Evolutionary conservation across 208 protist species (phyloP), one percentile per base, ranked within the genome.

Genomic region (Histomonas meleagridis): DNA sequence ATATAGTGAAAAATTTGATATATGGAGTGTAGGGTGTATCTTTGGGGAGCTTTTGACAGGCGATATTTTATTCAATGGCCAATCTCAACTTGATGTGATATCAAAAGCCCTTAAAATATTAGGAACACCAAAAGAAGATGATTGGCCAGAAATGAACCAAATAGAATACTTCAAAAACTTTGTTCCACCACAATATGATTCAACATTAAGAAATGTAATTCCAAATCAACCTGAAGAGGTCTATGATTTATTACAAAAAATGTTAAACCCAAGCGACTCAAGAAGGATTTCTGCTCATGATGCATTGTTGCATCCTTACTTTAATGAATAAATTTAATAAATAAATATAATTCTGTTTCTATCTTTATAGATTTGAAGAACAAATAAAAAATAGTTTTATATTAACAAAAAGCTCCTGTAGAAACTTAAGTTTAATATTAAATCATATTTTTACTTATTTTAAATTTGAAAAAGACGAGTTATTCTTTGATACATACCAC

Each of bases 71-170:
- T 86, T 86, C 38, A 28, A 86, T n/a, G 76, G 76, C 16, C 46
- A 86, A 28, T 48, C 40, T 1, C 76, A 86, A 38, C 43, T 86
- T 38, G 9, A 40, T 38, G 32, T 55, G 32, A 23, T 86, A 5
- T 38, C 55, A 26, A 32, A 55, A 9, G 55, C 55, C 38, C 12
- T 86, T 12, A 43, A 86, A 38, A 46, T 86, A 1, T 86, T 86
- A 26, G 76, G 76, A 5, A 86, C 76, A 21, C 76, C 76, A 38
- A 86, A 86, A 55, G 46, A 43, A 10, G 76, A 86, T 18, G 76
- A 86, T 38, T 86, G 76, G 76, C 76, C 76, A 53, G 76, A 86
- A 55, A 86, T 86, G 76, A 55, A 86, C 1, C 2, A 7, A 86
- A 86, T 86, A 21, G n/a, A 32, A 26, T 86, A 86, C 16, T 86